Evolutionary conservation across 176 grass and related monocot species (phyloP), one percentile per base, ranked within the genome.

Genomic region (Zizania latifolia): DNA sequence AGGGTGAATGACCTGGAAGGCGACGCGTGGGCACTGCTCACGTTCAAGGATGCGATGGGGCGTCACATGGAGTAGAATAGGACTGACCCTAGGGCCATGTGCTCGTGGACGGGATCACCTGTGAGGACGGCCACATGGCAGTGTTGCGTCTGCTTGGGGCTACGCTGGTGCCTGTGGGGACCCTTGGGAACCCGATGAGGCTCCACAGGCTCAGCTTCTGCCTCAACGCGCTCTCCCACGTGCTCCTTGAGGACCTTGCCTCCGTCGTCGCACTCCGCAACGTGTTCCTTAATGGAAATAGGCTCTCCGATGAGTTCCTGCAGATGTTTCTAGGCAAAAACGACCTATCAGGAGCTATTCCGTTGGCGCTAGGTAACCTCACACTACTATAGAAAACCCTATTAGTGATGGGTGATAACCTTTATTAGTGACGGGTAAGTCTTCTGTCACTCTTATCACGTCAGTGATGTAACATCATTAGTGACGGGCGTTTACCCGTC

Each of bases 261-360:
- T 3, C n/a, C 5, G 57, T 39, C 6, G 10, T 53, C 24, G 34
- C 70, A 13, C 89, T 92, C 38, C 74, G 74, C 23, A 75, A 69
- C 78, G 60, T 88, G 67, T 92, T 58, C 62, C 82, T 92, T 69
- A 87, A 82, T 58, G 81, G 69, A 4, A 92, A 92, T 74, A n/a
- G 78, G 16, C 62, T 92, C 24, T 85, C 89, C 0, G 89, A 85
- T 31, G 62, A 8, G 55, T 82, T 92, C 72, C 89, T 85, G 11
- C 1, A 10, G n/a, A 21, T 55, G 6, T 10, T 92, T 34, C 78
- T 92, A 16, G 85, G 38, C 24, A 37, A 57, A n/a, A 92, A 92
- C 69, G 16, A 43, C 60, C 54, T 92, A 5, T 76, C 69, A 0
- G 89, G 89, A 0, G 4, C 62, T 14, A 70, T 92, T 44, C 77